Evolutionary conservation across 805 yeast genomes (phyloP).

Genomic region (Saccharomycopsis sp.): DNA sequence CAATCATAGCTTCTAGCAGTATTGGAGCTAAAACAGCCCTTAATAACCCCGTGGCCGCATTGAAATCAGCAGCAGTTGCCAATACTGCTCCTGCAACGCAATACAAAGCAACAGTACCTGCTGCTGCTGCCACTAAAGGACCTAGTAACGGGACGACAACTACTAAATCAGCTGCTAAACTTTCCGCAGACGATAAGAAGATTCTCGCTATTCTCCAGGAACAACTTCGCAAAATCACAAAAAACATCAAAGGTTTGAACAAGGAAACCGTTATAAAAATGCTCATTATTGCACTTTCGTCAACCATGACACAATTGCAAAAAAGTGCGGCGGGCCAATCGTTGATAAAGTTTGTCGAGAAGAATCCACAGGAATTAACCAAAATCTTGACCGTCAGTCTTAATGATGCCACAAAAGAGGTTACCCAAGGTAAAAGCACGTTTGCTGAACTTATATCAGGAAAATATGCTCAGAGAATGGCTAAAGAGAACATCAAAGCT

Average conservation of each 20-base stretch:
- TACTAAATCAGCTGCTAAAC: constrained; percentile 6
- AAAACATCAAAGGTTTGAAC: constrained; percentile 67
- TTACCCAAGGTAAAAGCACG: constrained; percentile 48
- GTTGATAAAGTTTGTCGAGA: constrained; percentile 67
- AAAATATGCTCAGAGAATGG: constrained; percentile 14
- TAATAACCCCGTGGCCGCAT: not conserved
- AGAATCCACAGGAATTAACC: constrained; percentile 74
- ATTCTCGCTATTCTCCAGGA: constrained; percentile 81
- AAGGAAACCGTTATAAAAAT: constrained; percentile 79
- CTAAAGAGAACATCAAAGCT: constrained; percentile 12
- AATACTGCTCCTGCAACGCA: too few relatives aligned
- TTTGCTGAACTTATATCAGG: constrained; percentile 31
- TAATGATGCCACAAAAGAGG: constrained; percentile 64
- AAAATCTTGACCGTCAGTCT: constrained; percentile 74
- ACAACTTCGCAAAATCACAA: constrained; percentile 73
- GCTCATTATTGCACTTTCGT: constrained; percentile 84
- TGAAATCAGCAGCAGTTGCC: constrained; percentile 27
- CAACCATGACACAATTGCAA: constrained; percentile 86
- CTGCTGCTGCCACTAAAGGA: constrained; percentile 28
- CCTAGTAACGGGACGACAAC: constrained; percentile 25
- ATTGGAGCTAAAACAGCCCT: not conserved
- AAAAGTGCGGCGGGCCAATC: constrained; percentile 78
- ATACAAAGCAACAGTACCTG: constrained; percentile 29
- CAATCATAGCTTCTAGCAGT: constrained; percentile 8
- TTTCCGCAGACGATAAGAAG: constrained; percentile 38